These are phyloP conservation scores for Rhodotorula graminis DNA, from an alignment of 768 basidiomycete genomes.

Conservation along the genomic window DNA sequence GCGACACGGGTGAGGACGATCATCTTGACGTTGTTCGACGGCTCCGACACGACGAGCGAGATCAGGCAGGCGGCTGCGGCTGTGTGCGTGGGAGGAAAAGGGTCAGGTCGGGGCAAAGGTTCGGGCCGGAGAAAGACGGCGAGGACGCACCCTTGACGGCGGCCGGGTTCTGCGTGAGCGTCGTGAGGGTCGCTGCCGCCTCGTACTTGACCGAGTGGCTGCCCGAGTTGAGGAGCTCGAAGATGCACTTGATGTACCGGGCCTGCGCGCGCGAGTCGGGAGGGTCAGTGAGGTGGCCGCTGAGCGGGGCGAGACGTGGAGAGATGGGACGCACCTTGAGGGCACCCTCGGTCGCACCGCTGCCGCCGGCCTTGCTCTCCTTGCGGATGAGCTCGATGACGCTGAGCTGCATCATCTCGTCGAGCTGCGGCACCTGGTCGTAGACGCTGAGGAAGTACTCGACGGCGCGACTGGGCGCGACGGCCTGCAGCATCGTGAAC, in stretches of 20 bases:
- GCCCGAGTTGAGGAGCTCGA: conserved; percentile 79
- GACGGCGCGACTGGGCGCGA: conserved; percentile 80
- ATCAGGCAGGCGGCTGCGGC: conserved; percentile 86
- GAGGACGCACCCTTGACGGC: conserved; percentile 74
- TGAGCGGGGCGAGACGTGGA: background rate
- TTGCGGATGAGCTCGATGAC: conserved; percentile 87
- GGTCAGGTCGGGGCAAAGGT: background rate
- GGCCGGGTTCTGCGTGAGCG: conserved; percentile 88
- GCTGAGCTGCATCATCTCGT: conserved; percentile 91
- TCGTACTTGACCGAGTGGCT: conserved; percentile 97
- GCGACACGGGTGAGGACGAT: conserved; percentile 93
- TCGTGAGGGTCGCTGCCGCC: conserved; percentile 88
- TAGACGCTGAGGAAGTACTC: conserved; percentile 82
- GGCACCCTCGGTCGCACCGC: conserved; percentile 56
- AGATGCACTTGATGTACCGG: conserved; percentile 89
- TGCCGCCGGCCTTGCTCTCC: conserved; percentile 63
- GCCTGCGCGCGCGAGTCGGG: conserved; percentile 44
- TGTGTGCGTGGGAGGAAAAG: conserved; percentile 43
- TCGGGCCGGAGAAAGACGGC: background rate
- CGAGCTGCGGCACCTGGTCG: conserved; percentile 73
- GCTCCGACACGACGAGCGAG: conserved; percentile 84
- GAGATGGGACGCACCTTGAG: conserved; percentile 52
- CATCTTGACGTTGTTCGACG: conserved; percentile 97
- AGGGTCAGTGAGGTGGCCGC: too few relatives aligned
- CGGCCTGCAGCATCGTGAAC: conserved; percentile 79